Percentiles rank a stretch among this genome's conserved stretches.
phyloP scores from a whole-genome alignment of 164 flowering plant genomes.

The Akebia trifoliata region DNA sequence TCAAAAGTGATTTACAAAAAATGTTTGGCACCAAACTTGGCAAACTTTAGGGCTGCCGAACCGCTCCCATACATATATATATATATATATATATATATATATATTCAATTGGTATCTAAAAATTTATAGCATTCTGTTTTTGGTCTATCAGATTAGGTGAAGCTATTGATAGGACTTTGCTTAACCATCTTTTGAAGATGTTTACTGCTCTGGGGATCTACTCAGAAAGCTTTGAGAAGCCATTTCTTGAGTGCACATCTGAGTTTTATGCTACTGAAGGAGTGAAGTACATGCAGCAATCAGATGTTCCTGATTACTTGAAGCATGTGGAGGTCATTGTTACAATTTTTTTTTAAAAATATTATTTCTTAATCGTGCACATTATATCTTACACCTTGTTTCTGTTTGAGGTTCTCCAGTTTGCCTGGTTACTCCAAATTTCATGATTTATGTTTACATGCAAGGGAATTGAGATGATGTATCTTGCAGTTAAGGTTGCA shows the following conservation, averaged over 20 bases:
- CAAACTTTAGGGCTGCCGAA: too few relatives aligned
- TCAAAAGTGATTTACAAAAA: too few relatives aligned
- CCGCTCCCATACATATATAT: too few relatives aligned
- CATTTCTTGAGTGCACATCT: constrained; percentile 87
- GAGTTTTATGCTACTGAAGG: constrained; percentile 99
- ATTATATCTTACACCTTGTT: not conserved
- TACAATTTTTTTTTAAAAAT: not conserved
- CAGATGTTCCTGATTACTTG: constrained; percentile 95
- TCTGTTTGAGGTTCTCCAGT: not conserved
- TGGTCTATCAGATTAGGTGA: constrained; percentile 75
- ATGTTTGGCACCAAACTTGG: too few relatives aligned
- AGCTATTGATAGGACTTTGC: constrained; percentile 83
- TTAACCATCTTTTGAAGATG: constrained; percentile 97
- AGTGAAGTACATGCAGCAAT: constrained; percentile 89
- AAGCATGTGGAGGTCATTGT: constrained; percentile 88
- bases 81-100: too few relatives aligned
- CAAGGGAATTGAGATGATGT: constrained; percentile 7
- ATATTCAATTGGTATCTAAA: too few relatives aligned
- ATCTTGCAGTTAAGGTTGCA: constrained; percentile 78
- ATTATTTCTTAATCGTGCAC: not conserved
- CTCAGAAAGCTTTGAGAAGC: constrained; percentile 92
- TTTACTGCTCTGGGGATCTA: constrained; percentile 93
- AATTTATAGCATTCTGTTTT: constrained; percentile 7
- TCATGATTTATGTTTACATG: constrained; percentile 3
- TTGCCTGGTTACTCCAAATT: constrained; percentile 4